Base-by-base conservation (phyloP, 352 stramenopile genomes). In the Phytophthora lateralis region DNA sequence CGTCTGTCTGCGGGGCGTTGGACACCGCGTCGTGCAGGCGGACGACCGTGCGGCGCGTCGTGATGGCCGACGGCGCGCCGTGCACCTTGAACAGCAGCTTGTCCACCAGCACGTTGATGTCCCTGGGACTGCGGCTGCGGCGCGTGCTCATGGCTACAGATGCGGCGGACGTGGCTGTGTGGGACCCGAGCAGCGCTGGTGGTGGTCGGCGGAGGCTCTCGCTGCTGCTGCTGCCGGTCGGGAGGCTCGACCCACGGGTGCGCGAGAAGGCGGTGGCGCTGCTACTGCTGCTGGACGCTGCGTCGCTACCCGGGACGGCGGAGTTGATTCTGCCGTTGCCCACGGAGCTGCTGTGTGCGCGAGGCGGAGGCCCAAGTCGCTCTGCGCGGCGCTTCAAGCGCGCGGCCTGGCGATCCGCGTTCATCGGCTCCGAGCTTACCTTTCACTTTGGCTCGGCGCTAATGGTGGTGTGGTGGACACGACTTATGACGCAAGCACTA, bases 71-170 rank as follows among this genome's bases (percentile, higher is more conserved):
- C 35, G 80, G 77, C 6, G 66, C 50, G 45, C 82, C 84, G 43
- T 86, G 67, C 27, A 91, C 63, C 29, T 80, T 78, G 8, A 12
- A 37, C 51, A 85, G 55, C 41, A 89, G 58, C 32, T 85, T 89
- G 34, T 85, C 73, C 52, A 84, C 76, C 51, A 89, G 57, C 61
- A 75, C 50, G 37, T 72, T 81, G 42, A 82, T 78, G 18, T 85
- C 76, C n/a, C 71, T 56, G 24, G 78, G 75, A 2, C 66, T 82
- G 3, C 54, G 59, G 8, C 47, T 64, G 21, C 60, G 69, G 6
- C 73, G 69, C 9, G 75, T 75, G 21, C 50, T 65, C 35, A 76
- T 63, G 32, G 71, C 59, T 24, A 77, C 71, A 10, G 65, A 51
- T 0, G 66, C 56, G 4, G 72, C 62, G 6, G 72, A 78, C 7